phyloP scores from a whole-genome alignment of 2,329 filamentous ascomycete genomes.

The Teratosphaeriaceae sp. region DNA sequence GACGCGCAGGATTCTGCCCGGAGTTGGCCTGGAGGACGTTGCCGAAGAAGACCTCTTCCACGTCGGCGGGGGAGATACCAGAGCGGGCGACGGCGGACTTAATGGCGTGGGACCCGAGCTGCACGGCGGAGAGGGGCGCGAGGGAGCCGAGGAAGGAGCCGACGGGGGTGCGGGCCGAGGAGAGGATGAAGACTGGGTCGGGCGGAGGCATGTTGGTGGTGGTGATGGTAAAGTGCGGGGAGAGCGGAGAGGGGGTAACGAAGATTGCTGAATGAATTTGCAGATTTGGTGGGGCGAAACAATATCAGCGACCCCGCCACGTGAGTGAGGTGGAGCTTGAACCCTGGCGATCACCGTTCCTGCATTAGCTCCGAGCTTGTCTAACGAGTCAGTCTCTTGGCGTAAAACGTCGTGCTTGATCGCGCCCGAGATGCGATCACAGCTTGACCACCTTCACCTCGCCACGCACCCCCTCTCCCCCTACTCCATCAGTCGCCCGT shows the following conservation, averaged over 20 bases:
- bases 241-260: neutral
- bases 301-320: neutral
- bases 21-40: slow-evolving; percentile 96
- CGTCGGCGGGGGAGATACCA: slow-evolving; percentile 77
- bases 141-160: slow-evolving; percentile 93
- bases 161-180: slow-evolving; percentile 67
- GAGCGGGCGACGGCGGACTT: slow-evolving; percentile 76
- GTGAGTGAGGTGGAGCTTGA: too few relatives aligned
- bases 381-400: neutral
- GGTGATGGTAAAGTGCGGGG: neutral
- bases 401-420: neutral
- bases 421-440: slow-evolving; percentile 8
- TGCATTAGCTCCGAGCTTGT: neutral
- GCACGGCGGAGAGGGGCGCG: slow-evolving; percentile 74
- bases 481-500: slow-evolving; percentile 10
- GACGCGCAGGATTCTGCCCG: slow-evolving; percentile 91
- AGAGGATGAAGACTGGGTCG: slow-evolving; percentile 92
- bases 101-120: slow-evolving; percentile 87
- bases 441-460: too few relatives aligned
- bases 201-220: slow-evolving; percentile 56
- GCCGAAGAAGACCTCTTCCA: slow-evolving; percentile 96
- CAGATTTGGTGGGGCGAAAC: neutral
- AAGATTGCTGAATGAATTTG: neutral
- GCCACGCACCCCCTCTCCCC: neutral
- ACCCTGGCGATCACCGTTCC: neutral